Conservation (phyloP, 2,329 filamentous ascomycete genomes). For the Rhytidhysteron rufulum region DNA sequence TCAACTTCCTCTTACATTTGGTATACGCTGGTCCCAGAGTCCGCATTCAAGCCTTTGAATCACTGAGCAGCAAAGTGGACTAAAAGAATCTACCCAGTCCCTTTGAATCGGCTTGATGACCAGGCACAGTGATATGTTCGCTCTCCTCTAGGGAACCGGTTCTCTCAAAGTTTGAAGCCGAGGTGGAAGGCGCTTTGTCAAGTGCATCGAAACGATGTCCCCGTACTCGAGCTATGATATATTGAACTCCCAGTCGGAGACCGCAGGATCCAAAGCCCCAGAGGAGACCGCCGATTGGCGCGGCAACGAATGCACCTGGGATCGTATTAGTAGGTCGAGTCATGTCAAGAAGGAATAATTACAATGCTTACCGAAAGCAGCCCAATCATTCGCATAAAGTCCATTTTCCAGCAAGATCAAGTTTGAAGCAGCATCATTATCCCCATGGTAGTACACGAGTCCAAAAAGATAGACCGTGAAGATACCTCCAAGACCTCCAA, state of each 20-base stretch:
- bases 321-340: no score
- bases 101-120: conserved; percentile 14
- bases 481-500: conserved; percentile 73
- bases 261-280: conserved; percentile 64
- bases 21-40: no score
- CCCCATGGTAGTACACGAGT: conserved; percentile 70
- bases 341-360: no score
- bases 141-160: conserved; percentile 15
- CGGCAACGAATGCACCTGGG: conserved; percentile 70
- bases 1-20: no score
- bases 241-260: conserved; percentile 59
- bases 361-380: conserved; percentile 59
- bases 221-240: conserved; percentile 52
- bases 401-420: conserved; percentile 70
- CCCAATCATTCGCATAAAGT: conserved; percentile 75
- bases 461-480: conserved; percentile 79
- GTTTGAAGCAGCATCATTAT: conserved; percentile 58
- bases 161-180: conserved; percentile 15
- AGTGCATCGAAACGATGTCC: conserved; percentile 64
- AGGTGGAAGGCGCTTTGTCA: no score
- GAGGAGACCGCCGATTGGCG: conserved; percentile 69
- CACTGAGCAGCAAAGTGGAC: no score
- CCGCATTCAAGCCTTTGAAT: no score
- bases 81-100: background rate
- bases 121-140: conserved; percentile 23